Conservation (phyloP, 495 filamentous ascomycete species). For the Neurospora tetraspora region DNA sequence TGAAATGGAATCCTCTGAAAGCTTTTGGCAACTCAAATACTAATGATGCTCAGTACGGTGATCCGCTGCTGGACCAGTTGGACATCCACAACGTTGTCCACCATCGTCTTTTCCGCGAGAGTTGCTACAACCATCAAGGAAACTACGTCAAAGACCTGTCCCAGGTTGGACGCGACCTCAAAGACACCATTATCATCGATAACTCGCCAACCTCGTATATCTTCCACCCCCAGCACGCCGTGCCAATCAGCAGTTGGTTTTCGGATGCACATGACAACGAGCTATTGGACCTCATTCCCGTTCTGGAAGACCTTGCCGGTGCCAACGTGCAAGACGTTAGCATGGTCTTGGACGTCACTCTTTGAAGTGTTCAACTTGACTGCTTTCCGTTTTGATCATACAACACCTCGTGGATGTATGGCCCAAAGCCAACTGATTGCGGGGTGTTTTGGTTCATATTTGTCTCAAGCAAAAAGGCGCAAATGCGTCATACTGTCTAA, state of each 20-base stretch:
- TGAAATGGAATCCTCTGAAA: not conserved
- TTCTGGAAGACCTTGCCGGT: conserved; percentile 92
- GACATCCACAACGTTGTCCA: conserved; percentile 97
- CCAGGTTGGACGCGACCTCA: conserved; percentile 89
- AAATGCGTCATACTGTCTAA: conserved; percentile 22
- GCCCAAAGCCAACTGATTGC: conserved; percentile 34
- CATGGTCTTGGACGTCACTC: conserved; percentile 89
- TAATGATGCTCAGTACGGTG: conserved; percentile 65
- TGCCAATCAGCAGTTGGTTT: conserved; percentile 99
- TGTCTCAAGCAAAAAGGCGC: conserved; percentile 1
- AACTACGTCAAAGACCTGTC: conserved; percentile 99
- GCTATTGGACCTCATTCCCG: conserved; percentile 92
- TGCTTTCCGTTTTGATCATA: conserved; percentile 24
- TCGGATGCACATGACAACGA: conserved; percentile 99
- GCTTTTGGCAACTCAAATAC: not conserved
- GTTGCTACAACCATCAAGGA: conserved; percentile 98
- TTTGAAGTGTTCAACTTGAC: conserved; percentile 46
- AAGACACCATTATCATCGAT: conserved; percentile 98
- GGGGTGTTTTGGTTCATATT: conserved; percentile 30
- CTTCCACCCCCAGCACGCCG: conserved; percentile 97
- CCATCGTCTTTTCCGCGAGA: conserved; percentile 92
- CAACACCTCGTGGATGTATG: conserved; percentile 2
- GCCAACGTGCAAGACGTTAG: conserved; percentile 88
- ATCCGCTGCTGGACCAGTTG: conserved; percentile 90
- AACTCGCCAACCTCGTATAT: conserved; percentile 99